Percentiles rank a stretch among this genome's conserved stretches.
phyloP scores from a whole-genome alignment of 2,329 filamentous ascomycete species.

The Botryosphaeria dothidea region DNA sequence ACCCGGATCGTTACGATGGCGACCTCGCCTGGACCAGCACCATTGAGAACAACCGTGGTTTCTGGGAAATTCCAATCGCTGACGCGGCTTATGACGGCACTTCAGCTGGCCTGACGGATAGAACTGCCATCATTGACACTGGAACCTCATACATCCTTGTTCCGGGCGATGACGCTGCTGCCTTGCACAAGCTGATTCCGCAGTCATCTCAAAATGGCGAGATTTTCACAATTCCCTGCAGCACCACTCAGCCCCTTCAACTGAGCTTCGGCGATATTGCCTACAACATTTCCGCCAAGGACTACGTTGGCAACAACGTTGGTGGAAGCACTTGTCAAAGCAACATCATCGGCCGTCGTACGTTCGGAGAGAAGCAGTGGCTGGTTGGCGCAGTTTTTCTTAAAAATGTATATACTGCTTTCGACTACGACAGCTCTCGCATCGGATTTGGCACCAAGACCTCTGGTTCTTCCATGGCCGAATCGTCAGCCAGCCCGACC shows the following conservation, averaged over 20 bases:
- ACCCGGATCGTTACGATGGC: constrained; percentile 67
- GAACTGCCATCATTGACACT: constrained; percentile 75
- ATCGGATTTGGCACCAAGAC: constrained; percentile 54
- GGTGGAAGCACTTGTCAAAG: constrained; percentile 55
- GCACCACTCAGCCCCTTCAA: constrained; percentile 60
- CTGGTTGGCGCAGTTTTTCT: constrained; percentile 83
- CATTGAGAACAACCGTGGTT: constrained; percentile 50
- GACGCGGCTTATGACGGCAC: constrained; percentile 64
- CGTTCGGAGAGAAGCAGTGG: constrained; percentile 66
- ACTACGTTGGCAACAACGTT: constrained; percentile 63
- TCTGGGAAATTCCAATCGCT: constrained; percentile 74
- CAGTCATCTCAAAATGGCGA: constrained; percentile 55
- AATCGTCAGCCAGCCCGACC: not conserved
- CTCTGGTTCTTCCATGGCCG: not conserved
- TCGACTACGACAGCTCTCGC: constrained; percentile 69
- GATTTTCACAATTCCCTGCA: constrained; percentile 73
- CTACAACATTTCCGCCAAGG: constrained; percentile 67
- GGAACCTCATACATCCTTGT: constrained; percentile 80
- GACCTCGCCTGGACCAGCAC: constrained; percentile 67
- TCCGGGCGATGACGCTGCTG: constrained; percentile 64
- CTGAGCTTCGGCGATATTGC: constrained; percentile 68
- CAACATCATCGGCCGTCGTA: constrained; percentile 72
- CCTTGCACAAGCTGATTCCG: constrained; percentile 68
- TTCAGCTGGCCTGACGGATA: constrained; percentile 47
- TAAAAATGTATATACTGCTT: constrained; percentile 87